Percentiles rank a stretch among this genome's conserved stretches.
These are phyloP conservation scores for Suillus discolor DNA, from an alignment of 768 basidiomycete species.

Conservation along the genomic window DNA sequence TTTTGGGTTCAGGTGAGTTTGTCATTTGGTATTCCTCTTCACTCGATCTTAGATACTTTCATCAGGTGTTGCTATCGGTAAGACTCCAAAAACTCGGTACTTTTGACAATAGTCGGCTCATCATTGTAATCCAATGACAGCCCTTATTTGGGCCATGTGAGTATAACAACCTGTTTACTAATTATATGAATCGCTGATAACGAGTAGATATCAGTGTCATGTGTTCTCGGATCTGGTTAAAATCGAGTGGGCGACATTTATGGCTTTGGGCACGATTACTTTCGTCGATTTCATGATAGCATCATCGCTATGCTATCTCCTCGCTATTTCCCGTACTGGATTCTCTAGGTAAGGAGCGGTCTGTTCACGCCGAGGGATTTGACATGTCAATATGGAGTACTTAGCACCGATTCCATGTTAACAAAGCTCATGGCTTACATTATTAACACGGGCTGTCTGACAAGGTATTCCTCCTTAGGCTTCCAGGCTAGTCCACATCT, in stretches of 20 bases:
- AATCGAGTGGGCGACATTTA: neutral
- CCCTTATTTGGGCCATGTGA: slow-evolving; percentile 1
- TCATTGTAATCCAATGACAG: neutral
- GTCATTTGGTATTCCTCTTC: neutral
- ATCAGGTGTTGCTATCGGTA: neutral
- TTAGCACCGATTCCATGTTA: neutral
- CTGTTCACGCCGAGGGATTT: neutral
- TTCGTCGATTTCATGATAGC: neutral
- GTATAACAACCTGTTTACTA: neutral
- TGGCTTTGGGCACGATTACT: neutral
- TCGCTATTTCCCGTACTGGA: neutral
- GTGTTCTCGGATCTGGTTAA: neutral
- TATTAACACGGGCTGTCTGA: neutral
- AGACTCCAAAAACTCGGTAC: neutral
- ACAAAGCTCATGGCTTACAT: neutral
- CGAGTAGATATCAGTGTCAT: neutral
- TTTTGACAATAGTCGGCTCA: neutral
- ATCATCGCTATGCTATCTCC: slow-evolving; percentile 2
- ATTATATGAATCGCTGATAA: neutral
- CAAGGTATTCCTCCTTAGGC: neutral
- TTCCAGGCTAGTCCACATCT: neutral
- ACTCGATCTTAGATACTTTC: neutral
- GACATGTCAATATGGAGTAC: neutral
- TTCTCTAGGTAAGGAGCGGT: neutral
- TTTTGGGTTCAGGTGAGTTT: neutral